A percentile compares a stretch with the other conserved stretches of the same genome.
phyloP scores from a whole-genome alignment of 1,139 yeast species.

The Hyphopichia burtonii region DNA sequence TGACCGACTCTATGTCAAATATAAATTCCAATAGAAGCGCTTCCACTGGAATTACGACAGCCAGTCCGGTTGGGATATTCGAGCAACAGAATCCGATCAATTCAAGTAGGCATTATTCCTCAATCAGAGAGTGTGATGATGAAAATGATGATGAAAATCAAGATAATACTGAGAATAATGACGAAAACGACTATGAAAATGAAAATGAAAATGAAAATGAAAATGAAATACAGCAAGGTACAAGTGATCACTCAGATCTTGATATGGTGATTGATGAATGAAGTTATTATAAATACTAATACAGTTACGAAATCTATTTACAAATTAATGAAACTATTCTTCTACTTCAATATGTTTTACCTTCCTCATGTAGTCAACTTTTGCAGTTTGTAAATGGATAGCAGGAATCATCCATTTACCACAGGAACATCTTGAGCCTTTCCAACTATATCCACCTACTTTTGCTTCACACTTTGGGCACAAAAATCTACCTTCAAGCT shows the following conservation, averaged over 20 bases:
- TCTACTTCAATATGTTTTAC: not conserved
- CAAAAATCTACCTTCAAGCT: conserved; percentile 77
- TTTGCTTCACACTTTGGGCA: conserved; percentile 87
- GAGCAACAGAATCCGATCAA: not conserved
- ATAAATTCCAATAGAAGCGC: conserved; percentile 17
- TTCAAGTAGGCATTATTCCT: not conserved
- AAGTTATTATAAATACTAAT: not conserved
- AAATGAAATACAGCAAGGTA: conserved; percentile 13
- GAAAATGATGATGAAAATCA: conserved; percentile 7
- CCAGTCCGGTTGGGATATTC: not conserved
- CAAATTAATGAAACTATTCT: not conserved
- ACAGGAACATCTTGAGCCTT: conserved; percentile 91
- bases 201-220: conserved; percentile 13
- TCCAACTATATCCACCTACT: conserved; percentile 92
- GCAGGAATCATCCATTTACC: conserved; percentile 97
- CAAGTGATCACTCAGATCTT: conserved; percentile 35
- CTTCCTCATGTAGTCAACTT: conserved; percentile 63
- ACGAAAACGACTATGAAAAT: conserved; percentile 7
- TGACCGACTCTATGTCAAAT: conserved; percentile 11
- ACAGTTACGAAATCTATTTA: not conserved
- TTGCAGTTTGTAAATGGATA: conserved; percentile 73
- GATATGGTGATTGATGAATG: conserved; percentile 52
- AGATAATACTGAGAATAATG: conserved; percentile 7
- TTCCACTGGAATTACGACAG: conserved; percentile 18
- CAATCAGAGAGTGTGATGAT: conserved; percentile 3